phyloP scores from a whole-genome alignment of 352 stramenopile species.

The Hyaloperonospora arabidopsidis region DNA sequence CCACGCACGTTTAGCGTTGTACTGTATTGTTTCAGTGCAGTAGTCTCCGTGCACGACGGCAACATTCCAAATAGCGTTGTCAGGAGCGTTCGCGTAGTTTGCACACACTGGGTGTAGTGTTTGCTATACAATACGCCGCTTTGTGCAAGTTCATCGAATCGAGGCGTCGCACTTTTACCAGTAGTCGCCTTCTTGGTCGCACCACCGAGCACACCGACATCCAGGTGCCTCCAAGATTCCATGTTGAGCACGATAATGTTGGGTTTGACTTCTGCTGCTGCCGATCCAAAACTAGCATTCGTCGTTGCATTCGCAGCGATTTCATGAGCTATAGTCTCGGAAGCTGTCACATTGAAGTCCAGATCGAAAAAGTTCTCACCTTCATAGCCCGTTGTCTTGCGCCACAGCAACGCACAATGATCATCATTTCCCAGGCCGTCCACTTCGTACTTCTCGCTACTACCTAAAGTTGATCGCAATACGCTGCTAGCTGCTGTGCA shows the following conservation, averaged over 20 bases:
- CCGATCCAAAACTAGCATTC: slow-evolving; percentile 1
- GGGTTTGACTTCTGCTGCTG: slow-evolving; percentile 18
- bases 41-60: slow-evolving; percentile 58
- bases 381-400: slow-evolving; percentile 46
- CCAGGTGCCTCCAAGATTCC: slow-evolving; percentile 59
- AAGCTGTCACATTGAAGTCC: slow-evolving; percentile 27
- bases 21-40: slow-evolving; percentile 49
- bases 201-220: slow-evolving; percentile 57
- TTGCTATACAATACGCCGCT: slow-evolving; percentile 55
- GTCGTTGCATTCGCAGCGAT: slow-evolving; percentile 2
- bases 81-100: slow-evolving; percentile 56
- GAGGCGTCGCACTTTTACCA: slow-evolving; percentile 45
- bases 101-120: slow-evolving; percentile 63
- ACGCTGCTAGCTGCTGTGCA: slow-evolving; percentile 44
- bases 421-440: slow-evolving; percentile 48
- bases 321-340: background rate
- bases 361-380: slow-evolving; percentile 49
- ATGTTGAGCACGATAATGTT: slow-evolving; percentile 76
- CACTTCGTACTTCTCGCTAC: slow-evolving; percentile 39
- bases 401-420: slow-evolving; percentile 54
- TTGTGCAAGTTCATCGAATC: slow-evolving; percentile 49
- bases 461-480: slow-evolving; percentile 40
- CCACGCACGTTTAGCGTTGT: slow-evolving; percentile 45
- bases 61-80: slow-evolving; percentile 70
- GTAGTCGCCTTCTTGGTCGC: slow-evolving; percentile 36